Evolutionary conservation across 345 rosid genomes (phyloP), one percentile per base, ranked within the genome.

Genomic region (Odontarrhena argentea): DNA sequence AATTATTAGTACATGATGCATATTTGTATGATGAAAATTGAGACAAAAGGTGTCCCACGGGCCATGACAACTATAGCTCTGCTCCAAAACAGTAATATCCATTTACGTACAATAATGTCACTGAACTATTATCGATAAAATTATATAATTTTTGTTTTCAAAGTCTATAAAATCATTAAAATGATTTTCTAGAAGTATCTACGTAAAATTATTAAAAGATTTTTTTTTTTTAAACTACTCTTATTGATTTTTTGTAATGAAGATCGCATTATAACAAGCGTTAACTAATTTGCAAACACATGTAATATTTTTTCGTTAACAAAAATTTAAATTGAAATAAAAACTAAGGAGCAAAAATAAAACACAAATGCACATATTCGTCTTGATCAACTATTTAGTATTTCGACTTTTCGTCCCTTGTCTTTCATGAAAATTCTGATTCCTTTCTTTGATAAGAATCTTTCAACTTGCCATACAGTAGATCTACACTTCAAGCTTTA

Each of bases 361-460:
- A 54, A 47, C 54, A 67, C 4, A 74, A 60, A 58, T 74, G 73
- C 77, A 74, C 73, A 67, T 46, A 60, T 74, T 67, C 41, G 14
- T 60, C 52, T 74, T 45, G 8, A 52, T 43, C 63, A 67, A 37
- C 76, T 74, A 54, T 54, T 67, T 67, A 54, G 57, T 46, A 44
- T 43, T 65, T 25, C 61, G 51, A 60, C 15, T 61, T 74, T 43
- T 12, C 34, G 41, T 53, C 63, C 58, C 46, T 65, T 57, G 22
- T 47, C 49, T 74, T 74, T 53, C 12, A 42, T 49, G 24, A 44
- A 48, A 71, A 55, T 47, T 64, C 30, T 49, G 59, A 67, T 60
- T 74, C 50, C 42, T 67, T 73, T 50, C 49, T 6, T 50, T 54
- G 9, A 48, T 55, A 63, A 47, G 65, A 73, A 49, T 8, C 59